These are phyloP conservation scores for Annulohypoxylon maeteangense DNA, from an alignment of 495 filamentous ascomycete genomes.

Conservation along the genomic window DNA sequence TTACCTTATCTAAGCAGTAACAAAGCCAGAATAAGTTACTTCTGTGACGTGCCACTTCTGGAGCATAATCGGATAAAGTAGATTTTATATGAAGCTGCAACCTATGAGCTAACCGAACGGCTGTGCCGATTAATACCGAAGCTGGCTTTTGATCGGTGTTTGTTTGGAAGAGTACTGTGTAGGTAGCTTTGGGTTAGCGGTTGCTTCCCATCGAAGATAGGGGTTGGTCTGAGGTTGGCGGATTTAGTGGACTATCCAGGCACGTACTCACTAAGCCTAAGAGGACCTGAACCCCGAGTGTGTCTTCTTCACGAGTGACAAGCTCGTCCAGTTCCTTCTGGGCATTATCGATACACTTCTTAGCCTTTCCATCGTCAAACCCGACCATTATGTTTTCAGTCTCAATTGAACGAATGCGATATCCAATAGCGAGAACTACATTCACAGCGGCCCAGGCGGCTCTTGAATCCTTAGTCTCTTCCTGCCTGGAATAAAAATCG, in stretches of 20 bases:
- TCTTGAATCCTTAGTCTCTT: constrained; percentile 22
- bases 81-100: constrained; percentile 41
- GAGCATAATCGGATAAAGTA: constrained; percentile 26
- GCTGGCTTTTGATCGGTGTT: constrained; percentile 45
- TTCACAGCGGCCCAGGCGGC: constrained; percentile 47
- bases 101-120: constrained; percentile 46
- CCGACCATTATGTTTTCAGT: constrained; percentile 23
- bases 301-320: constrained; percentile 47
- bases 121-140: constrained; percentile 48
- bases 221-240: not conserved
- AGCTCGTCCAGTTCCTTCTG: constrained; percentile 47
- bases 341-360: constrained; percentile 46
- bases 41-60: constrained; percentile 43
- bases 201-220: not conserved
- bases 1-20: constrained; percentile 47
- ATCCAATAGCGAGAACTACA: constrained; percentile 46
- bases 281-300: constrained; percentile 45
- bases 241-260: not conserved
- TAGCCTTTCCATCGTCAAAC: constrained; percentile 37
- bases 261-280: constrained; percentile 48
- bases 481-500: constrained; percentile 39
- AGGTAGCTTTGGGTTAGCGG: not conserved
- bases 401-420: constrained; percentile 31
- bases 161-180: constrained; percentile 40
- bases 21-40: constrained; percentile 50